Evolutionary conservation across 2,329 filamentous ascomycete species (phyloP).

Genomic region (Neofusicoccum parvum): DNA sequence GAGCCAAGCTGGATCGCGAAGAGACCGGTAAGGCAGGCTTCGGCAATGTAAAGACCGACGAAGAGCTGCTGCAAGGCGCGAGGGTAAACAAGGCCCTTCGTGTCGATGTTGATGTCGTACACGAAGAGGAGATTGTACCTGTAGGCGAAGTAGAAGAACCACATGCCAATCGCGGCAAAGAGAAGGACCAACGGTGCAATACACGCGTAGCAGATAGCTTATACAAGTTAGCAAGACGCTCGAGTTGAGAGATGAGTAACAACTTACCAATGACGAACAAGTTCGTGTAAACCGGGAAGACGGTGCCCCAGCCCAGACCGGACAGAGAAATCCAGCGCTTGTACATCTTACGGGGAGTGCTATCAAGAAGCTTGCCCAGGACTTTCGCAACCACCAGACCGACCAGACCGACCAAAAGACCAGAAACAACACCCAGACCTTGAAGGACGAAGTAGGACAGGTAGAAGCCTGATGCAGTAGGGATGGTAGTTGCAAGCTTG

Average conservation of each 20-base stretch:
- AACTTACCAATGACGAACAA: slow-evolving; percentile 49
- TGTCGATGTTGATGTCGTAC: slow-evolving; percentile 50
- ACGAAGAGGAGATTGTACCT: slow-evolving; percentile 54
- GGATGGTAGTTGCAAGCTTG: slow-evolving; percentile 73
- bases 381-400: slow-evolving; percentile 75
- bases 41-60: slow-evolving; percentile 51
- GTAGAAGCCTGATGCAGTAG: slow-evolving; percentile 89
- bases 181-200: slow-evolving; percentile 52
- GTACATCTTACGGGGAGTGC: slow-evolving; percentile 62
- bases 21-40: slow-evolving; percentile 50
- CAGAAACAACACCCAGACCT: slow-evolving; percentile 76
- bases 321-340: slow-evolving; percentile 35
- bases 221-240: background rate
- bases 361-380: slow-evolving; percentile 73
- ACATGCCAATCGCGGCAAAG: slow-evolving; percentile 48
- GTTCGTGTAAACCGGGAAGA: slow-evolving; percentile 45
- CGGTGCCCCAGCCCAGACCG: slow-evolving; percentile 42
- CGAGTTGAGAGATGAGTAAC: background rate
- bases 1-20: slow-evolving; percentile 31
- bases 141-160: slow-evolving; percentile 50
- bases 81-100: slow-evolving; percentile 49
- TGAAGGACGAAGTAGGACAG: slow-evolving; percentile 94
- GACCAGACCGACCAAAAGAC: slow-evolving; percentile 71
- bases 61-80: slow-evolving; percentile 51
- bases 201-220: slow-evolving; percentile 49